Percentiles rank a stretch among this genome's conserved stretches.
Conservation (phyloP, 2,329 filamentous ascomycete genomes). For the Pestalotiopsis sp. region DNA sequence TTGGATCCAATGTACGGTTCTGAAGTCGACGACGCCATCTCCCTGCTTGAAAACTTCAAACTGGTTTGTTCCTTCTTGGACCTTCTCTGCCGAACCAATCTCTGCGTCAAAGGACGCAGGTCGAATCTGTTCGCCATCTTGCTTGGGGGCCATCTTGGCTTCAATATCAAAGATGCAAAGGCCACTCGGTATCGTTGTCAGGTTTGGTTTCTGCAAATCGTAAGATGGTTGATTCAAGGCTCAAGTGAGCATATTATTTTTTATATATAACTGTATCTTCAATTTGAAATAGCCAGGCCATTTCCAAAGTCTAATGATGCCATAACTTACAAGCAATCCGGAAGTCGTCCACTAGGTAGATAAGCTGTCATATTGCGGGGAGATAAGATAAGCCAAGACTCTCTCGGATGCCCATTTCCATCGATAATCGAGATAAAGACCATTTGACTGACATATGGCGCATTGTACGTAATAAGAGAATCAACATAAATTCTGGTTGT, state of each 20-base stretch:
- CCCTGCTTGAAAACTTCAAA: constrained; percentile 49
- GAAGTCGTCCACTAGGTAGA: not conserved
- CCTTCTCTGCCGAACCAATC: not conserved
- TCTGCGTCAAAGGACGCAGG: not conserved
- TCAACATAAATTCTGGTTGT: not conserved
- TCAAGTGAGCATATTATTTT: too few relatives aligned
- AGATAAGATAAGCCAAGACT: not conserved
- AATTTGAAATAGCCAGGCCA: not conserved
- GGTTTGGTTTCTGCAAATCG: not conserved
- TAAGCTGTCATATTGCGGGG: not conserved
- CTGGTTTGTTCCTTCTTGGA: not conserved
- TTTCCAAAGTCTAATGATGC: not conserved
- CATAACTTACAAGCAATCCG: not conserved
- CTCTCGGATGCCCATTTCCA: not conserved
- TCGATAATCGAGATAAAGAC: not conserved
- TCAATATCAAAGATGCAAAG: not conserved
- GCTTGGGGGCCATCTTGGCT: not conserved
- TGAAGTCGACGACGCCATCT: constrained; percentile 46
- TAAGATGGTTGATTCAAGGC: too few relatives aligned
- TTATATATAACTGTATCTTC: not conserved
- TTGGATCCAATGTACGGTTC: constrained; percentile 50
- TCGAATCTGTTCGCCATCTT: not conserved
- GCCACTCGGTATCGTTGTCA: not conserved
- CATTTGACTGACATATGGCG: not conserved
- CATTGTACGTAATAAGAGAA: not conserved